Percentiles rank a stretch among this genome's conserved stretches.
Conservation (phyloP, 2,329 filamentous ascomycete species). For the Colletotrichum scovillei region DNA sequence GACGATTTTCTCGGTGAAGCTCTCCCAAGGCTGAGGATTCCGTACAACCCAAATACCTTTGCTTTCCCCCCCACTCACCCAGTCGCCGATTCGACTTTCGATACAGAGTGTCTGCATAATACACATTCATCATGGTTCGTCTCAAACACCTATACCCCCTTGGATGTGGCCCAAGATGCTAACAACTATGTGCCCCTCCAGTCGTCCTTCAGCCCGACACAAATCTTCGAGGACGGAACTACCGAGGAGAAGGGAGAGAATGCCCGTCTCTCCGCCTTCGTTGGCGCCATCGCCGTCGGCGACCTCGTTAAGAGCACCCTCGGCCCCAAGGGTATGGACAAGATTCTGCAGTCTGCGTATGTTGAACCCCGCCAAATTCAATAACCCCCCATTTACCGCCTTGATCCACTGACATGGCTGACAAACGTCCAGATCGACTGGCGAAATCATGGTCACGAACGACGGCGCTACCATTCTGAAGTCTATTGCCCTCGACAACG, state of each 20-base stretch:
- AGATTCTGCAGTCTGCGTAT: conserved; percentile 94
- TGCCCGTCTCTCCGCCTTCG: conserved; percentile 97
- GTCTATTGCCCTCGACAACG: conserved; percentile 97
- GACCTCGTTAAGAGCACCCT: conserved; percentile 98
- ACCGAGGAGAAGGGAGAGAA: conserved; percentile 99
- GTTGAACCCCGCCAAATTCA: conserved; percentile 47
- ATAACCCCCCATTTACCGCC: conserved; percentile 2
- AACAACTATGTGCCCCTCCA: conserved; percentile 38
- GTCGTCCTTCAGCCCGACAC: conserved; percentile 84
- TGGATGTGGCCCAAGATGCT: background rate
- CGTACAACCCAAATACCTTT: conserved; percentile 28
- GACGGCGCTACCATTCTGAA: conserved; percentile 99
- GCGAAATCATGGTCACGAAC: conserved; percentile 98
- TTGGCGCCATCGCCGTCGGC: conserved; percentile 96
- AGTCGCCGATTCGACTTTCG: conserved; percentile 22
- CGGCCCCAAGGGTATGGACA: conserved; percentile 99
- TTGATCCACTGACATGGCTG: conserved; percentile 31
- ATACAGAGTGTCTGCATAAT: conserved; percentile 28
- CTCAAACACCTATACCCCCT: too few relatives aligned
- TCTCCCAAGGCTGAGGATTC: conserved; percentile 34
- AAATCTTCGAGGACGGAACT: conserved; percentile 98
- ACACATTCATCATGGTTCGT: conserved; percentile 33
- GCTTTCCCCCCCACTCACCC: conserved; percentile 13
- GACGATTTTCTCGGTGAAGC: conserved; percentile 34
- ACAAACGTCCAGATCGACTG: conserved; percentile 76